Evolutionary conservation across 2,329 filamentous ascomycete species (phyloP).

Genomic region (Penicillium sp.): DNA sequence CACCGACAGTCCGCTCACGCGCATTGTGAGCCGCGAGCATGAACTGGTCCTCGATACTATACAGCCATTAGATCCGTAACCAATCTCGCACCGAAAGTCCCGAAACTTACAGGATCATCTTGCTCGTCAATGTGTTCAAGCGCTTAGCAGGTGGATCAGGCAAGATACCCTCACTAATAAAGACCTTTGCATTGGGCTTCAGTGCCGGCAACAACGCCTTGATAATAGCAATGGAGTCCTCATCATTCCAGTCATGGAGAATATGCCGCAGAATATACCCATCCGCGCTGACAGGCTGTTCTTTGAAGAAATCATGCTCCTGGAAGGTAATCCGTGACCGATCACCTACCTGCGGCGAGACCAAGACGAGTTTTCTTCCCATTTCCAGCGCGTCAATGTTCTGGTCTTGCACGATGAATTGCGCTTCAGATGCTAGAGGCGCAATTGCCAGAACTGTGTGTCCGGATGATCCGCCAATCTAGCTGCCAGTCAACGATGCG

Average conservation of each 20-base stretch:
- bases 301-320: conserved; percentile 4
- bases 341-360: background rate
- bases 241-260: conserved; percentile 13
- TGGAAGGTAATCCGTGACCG: conserved; percentile 5
- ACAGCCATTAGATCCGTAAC: background rate
- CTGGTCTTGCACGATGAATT: conserved; percentile 1
- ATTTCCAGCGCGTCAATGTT: background rate
- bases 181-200: conserved; percentile 1
- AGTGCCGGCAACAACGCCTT: conserved; percentile 5
- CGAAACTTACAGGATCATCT: conserved; percentile 4
- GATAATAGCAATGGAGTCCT: conserved; percentile 8
- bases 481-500: background rate
- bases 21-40: background rate
- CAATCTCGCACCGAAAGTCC: background rate
- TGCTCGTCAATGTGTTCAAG: background rate
- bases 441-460: background rate
- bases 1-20: background rate
- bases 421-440: background rate
- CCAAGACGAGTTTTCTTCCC: background rate
- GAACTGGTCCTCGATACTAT: background rate
- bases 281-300: conserved; percentile 12
- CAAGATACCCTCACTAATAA: background rate
- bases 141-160: background rate
- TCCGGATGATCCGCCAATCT: conserved; percentile 1
- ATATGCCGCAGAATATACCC: conserved; percentile 14